phyloP scores from a whole-genome alignment of 352 stramenopile species.

The Phytophthora quininea region DNA sequence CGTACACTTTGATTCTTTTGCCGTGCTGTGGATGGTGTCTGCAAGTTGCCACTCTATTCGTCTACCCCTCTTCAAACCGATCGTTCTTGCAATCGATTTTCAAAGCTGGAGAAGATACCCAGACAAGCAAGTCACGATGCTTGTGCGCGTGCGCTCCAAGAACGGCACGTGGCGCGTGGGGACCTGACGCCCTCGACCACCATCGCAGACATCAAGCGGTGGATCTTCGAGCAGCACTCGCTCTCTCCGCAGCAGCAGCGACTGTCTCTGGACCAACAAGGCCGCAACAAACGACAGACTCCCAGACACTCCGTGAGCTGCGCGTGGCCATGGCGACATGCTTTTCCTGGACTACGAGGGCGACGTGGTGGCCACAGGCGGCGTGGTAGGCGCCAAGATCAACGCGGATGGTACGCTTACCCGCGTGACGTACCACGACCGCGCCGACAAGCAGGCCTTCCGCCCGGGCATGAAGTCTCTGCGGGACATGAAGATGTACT shows the following conservation, averaged over 20 bases:
- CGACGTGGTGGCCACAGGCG: conserved; percentile 59
- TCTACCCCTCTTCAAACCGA: conserved; percentile 9
- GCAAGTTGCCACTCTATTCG: too few relatives aligned
- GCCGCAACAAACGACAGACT: conserved; percentile 40
- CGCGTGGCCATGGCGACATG: conserved; percentile 81
- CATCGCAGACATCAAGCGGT: conserved; percentile 76
- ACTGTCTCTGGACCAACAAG: conserved; percentile 65
- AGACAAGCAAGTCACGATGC: conserved; percentile 42
- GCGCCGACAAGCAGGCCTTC: conserved; percentile 88
- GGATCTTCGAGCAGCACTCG: conserved; percentile 75
- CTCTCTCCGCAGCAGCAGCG: conserved; percentile 56
- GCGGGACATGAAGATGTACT: conserved; percentile 99
- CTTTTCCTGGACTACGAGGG: conserved; percentile 81
- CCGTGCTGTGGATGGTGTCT: background rate
- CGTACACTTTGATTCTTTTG: conserved; percentile 25
- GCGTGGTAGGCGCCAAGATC: conserved; percentile 69
- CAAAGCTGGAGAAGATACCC: background rate
- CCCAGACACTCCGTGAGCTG: conserved; percentile 64
- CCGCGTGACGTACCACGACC: conserved; percentile 78
- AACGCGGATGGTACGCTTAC: conserved; percentile 82
- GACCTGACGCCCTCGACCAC: conserved; percentile 68
- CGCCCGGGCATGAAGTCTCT: conserved; percentile 95
- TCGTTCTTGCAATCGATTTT: conserved; percentile 1
- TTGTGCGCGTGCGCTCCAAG: conserved; percentile 87
- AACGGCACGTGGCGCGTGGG: conserved; percentile 88